phyloP scores from a whole-genome alignment of 192 early-diverging fungal genomes.

The Linnemannia schmuckeri region DNA sequence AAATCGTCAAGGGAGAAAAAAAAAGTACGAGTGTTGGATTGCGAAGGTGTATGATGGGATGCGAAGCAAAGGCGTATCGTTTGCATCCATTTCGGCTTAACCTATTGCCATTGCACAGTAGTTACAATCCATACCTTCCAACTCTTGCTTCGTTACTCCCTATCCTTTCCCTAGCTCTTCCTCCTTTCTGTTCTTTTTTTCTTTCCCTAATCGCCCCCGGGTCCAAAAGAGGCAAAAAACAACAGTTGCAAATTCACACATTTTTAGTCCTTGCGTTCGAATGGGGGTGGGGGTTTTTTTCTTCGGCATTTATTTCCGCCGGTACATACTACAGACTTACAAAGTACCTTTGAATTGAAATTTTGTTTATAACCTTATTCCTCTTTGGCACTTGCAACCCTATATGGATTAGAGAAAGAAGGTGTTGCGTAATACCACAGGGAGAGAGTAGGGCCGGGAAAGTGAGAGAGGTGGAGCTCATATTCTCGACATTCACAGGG shows the following conservation, averaged over 20 bases:
- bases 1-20: neutral
- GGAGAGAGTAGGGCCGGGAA: neutral
- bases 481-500: no score
- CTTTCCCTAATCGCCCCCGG: neutral
- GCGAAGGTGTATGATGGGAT: neutral
- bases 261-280: neutral
- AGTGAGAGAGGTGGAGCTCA: no score
- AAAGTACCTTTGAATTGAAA: neutral
- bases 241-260: neutral
- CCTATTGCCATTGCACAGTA: neutral
- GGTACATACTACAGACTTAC: neutral
- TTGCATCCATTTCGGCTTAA: neutral
- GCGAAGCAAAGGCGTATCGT: neutral
- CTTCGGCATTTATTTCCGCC: constrained; percentile 3
- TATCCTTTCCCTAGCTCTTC: neutral
- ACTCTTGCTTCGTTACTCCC: neutral
- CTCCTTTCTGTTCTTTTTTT: neutral
- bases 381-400: neutral
- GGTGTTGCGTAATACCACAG: neutral
- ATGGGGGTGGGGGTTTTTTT: neutral
- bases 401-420: neutral
- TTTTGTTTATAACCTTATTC: neutral
- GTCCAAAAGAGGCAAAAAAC: constrained; percentile 5
- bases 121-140: neutral
- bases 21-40: neutral